phyloP scores from a whole-genome alignment of 495 filamentous ascomycete genomes.

The Cenococcum geophilum region DNA sequence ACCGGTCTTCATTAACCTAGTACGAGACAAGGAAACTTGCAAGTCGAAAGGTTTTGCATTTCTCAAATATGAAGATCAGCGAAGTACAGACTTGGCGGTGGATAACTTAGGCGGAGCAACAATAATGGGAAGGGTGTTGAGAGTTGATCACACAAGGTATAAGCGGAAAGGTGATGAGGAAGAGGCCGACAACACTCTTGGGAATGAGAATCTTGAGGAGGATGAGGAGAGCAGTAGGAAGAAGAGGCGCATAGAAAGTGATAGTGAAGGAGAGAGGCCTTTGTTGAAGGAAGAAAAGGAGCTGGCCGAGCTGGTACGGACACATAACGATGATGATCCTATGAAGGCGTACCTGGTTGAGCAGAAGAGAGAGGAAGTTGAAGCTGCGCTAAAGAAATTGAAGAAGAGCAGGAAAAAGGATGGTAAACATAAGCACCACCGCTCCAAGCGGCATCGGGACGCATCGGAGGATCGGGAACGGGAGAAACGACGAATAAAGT shows the following conservation, averaged over 20 bases:
- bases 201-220: constrained; percentile 8
- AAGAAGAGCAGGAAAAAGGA: constrained; percentile 42
- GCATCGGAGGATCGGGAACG: constrained; percentile 7
- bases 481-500: neutral
- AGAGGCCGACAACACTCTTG: constrained; percentile 48
- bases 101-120: constrained; percentile 88
- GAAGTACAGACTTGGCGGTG: constrained; percentile 89
- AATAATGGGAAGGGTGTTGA: constrained; percentile 71
- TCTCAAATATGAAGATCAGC: constrained; percentile 97
- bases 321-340: constrained; percentile 92
- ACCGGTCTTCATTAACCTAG: constrained; percentile 81
- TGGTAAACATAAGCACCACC: constrained; percentile 44
- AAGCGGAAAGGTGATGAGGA: constrained; percentile 84
- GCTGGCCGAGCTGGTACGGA: constrained; percentile 62
- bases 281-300: constrained; percentile 68
- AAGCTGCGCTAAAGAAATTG: constrained; percentile 56
- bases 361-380: constrained; percentile 84
- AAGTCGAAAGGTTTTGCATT: constrained; percentile 91
- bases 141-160: constrained; percentile 90
- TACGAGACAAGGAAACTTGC: constrained; percentile 91
- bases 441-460: constrained; percentile 40
- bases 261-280: constrained; percentile 39
- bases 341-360: constrained; percentile 89
- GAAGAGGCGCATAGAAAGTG: constrained; percentile 36
- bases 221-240: constrained; percentile 38